Evolutionary conservation across 2,329 filamentous ascomycete species (phyloP).

Genomic region (Fusarium sarcochroum): DNA sequence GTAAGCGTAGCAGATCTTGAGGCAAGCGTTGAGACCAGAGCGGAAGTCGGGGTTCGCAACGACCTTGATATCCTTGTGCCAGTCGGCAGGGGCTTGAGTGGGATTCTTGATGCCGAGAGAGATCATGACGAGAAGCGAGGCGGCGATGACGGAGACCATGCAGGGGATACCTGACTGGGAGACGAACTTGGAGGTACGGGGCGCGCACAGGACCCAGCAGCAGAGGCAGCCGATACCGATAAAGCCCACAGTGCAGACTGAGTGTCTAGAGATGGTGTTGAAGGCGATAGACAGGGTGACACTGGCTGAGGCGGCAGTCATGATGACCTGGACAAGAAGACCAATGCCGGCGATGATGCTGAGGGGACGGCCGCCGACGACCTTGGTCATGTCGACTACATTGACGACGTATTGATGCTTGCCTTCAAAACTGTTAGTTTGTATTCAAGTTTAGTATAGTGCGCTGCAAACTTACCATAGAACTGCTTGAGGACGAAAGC

Average conservation of each 20-base stretch:
- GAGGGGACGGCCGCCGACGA: constrained; percentile 58
- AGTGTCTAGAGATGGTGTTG: constrained; percentile 75
- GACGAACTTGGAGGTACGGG: constrained; percentile 71
- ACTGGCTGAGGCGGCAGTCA: constrained; percentile 77
- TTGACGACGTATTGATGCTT: constrained; percentile 77
- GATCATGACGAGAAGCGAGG: constrained; percentile 56
- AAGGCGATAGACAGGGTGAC: constrained; percentile 76
- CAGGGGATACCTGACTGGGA: constrained; percentile 51
- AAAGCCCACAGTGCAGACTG: constrained; percentile 76
- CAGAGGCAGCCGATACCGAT: constrained; percentile 73
- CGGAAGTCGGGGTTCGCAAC: constrained; percentile 51
- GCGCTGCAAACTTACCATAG: constrained; percentile 56
- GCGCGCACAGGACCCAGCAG: constrained; percentile 75
- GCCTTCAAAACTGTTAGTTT: constrained; percentile 45
- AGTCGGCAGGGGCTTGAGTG: constrained; percentile 46
- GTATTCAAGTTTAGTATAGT: no score
- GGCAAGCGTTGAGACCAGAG: constrained; percentile 52
- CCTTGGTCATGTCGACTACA: constrained; percentile 77
- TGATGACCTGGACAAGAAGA: constrained; percentile 80
- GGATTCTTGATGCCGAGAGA: constrained; percentile 52
- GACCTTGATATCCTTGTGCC: constrained; percentile 50
- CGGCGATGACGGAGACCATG: constrained; percentile 53
- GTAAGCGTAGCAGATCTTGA: constrained; percentile 56
- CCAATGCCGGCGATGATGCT: constrained; percentile 63
- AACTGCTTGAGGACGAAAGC: constrained; percentile 72